Conservation (phyloP, 805 yeast genomes). For the Ascoidea rubescens region DNA sequence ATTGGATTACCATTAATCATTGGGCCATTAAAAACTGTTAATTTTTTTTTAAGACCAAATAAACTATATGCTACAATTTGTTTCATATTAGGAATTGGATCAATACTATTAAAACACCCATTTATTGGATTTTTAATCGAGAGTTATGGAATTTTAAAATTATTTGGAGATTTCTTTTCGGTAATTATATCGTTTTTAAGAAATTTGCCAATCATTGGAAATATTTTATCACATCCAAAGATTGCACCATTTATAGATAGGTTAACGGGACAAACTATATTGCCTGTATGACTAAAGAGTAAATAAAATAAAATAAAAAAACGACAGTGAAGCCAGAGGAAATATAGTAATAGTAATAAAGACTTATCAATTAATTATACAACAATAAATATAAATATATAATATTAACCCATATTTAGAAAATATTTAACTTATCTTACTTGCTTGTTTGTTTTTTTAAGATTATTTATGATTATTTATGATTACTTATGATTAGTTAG, state of each 20-base stretch:
- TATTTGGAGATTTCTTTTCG: constrained; percentile 90
- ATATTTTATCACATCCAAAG: constrained; percentile 63
- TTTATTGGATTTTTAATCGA: constrained; percentile 79
- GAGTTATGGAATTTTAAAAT: constrained; percentile 74
- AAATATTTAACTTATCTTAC: too few species aligned
- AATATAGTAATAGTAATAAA: constrained; percentile 13
- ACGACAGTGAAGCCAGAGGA: constrained; percentile 10
- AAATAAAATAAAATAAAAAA: background rate
- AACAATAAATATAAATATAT: too few species aligned
- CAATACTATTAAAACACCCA: constrained; percentile 65
- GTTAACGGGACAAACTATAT: constrained; percentile 6
- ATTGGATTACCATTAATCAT: constrained; percentile 79
- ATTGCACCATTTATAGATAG: constrained; percentile 46
- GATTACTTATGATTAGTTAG: constrained; percentile 26
- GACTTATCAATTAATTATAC: constrained; percentile 13
- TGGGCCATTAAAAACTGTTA: constrained; percentile 72
- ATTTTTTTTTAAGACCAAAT: constrained; percentile 75
- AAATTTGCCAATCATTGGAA: constrained; percentile 80
- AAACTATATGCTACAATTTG: constrained; percentile 81
- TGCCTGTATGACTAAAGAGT: constrained; percentile 7
- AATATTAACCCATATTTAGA: too few species aligned
- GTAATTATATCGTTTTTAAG: constrained; percentile 78
- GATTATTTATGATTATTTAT: too few species aligned
- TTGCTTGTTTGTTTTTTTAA: too few species aligned
- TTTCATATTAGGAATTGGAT: constrained; percentile 57